Evolutionary conservation across 805 yeast genomes (phyloP).

Genomic region (Cyberlindnera sargentensis): DNA sequence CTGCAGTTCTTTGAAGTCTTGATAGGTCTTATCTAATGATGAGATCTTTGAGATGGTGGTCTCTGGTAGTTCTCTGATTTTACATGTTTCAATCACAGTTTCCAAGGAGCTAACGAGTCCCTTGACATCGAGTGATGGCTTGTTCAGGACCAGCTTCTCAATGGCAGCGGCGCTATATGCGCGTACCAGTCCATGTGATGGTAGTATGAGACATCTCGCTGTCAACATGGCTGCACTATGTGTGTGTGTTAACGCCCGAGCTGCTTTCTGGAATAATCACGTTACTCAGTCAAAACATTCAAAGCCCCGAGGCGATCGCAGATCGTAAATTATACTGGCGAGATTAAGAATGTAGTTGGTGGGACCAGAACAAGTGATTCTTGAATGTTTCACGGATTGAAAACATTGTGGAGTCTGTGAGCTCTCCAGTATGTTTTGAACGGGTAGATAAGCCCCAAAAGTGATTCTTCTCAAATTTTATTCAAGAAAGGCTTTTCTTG

Average conservation of each 20-base stretch:
- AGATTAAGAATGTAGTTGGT: too few relatives aligned
- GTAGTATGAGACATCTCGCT: neutral
- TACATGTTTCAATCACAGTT: slow-evolving; percentile 24
- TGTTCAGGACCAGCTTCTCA: slow-evolving; percentile 17
- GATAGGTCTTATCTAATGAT: slow-evolving; percentile 23
- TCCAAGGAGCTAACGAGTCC: slow-evolving; percentile 24
- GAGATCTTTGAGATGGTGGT: slow-evolving; percentile 20
- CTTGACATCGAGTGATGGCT: slow-evolving; percentile 30
- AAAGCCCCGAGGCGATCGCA: too few relatives aligned
- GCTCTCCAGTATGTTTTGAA: too few relatives aligned
- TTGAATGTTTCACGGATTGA: too few relatives aligned
- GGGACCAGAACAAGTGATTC: too few relatives aligned
- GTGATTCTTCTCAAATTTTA: too few relatives aligned
- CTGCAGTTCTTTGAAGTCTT: slow-evolving; percentile 15
- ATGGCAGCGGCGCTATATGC: neutral
- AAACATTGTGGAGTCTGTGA: too few relatives aligned
- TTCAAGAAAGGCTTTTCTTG: too few relatives aligned
- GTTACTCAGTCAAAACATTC: too few relatives aligned
- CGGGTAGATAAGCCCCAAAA: too few relatives aligned
- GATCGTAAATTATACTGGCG: too few relatives aligned
- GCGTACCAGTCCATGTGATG: neutral
- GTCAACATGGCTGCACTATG: slow-evolving; percentile 1
- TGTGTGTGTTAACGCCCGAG: neutral
- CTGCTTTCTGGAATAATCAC: too few relatives aligned
- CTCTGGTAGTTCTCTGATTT: slow-evolving; percentile 25